phyloP scores from a whole-genome alignment of 768 basidiomycete species.

The Phanerochaete sordida region DNA sequence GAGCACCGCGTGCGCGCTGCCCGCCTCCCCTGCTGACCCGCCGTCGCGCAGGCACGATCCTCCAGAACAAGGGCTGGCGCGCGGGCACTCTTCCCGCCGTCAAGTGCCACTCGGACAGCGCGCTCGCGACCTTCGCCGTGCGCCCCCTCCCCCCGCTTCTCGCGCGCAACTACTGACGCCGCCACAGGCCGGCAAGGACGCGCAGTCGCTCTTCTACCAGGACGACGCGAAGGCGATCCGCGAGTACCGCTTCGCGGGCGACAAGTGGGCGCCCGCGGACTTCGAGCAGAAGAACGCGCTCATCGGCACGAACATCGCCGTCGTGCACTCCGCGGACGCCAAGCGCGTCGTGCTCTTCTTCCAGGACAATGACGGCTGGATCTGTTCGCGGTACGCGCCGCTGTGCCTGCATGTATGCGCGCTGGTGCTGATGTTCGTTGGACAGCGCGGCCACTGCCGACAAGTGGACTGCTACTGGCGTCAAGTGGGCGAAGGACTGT shows the following conservation, averaged over 20 bases:
- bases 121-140: conserved; percentile 1
- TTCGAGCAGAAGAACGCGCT: neutral
- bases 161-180: neutral
- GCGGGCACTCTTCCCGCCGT: neutral
- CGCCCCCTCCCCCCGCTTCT: neutral
- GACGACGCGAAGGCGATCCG: neutral
- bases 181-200: neutral
- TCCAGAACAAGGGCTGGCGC: too few relatives aligned
- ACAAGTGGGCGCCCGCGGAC: neutral
- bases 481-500: neutral
- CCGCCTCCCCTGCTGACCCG: neutral
- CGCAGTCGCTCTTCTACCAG: conserved; percentile 2
- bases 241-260: neutral
- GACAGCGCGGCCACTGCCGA: neutral
- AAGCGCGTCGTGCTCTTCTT: neutral
- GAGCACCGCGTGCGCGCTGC: too few relatives aligned
- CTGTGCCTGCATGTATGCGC: neutral
- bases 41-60: too few relatives aligned
- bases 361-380: conserved; percentile 1
- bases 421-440: neutral
- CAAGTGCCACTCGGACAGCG: neutral
- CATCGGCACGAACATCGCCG: conserved; percentile 1
- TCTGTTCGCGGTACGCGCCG: conserved; percentile 1
- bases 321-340: neutral
- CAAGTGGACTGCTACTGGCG: neutral